phyloP scores from a whole-genome alignment of 192 early-diverging fungal genomes.

The Coemansia sp. region DNA sequence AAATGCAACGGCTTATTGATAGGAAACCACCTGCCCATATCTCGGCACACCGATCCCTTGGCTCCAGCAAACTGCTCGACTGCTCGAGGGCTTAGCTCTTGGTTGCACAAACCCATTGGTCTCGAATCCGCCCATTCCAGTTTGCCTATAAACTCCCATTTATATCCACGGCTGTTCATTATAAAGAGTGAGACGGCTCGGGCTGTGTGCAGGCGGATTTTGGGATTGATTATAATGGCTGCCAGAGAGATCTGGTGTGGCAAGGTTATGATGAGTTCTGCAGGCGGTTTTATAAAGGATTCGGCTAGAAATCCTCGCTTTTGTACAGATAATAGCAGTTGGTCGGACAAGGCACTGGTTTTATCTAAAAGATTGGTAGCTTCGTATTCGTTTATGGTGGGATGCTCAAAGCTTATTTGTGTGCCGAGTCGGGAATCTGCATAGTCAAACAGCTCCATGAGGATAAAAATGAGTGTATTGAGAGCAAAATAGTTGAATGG shows the following conservation, averaged over 20 bases:
- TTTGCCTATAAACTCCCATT: constrained; percentile 10
- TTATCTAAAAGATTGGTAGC: constrained; percentile 9
- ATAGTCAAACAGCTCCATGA: constrained; percentile 26
- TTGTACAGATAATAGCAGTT: background rate
- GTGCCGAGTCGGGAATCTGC: constrained; percentile 23
- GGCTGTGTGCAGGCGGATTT: constrained; percentile 9
- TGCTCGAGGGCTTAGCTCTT: constrained; percentile 7
- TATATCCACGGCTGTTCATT: background rate
- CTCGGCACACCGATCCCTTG: background rate
- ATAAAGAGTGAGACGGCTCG: constrained; percentile 3
- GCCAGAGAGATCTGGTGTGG: constrained; percentile 19
- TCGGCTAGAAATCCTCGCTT: constrained; percentile 17
- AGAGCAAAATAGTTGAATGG: no score
- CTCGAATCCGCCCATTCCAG: background rate
- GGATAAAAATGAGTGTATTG: no score
- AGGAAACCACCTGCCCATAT: constrained; percentile 5
- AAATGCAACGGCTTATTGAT: constrained; percentile 6
- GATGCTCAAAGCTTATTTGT: constrained; percentile 1
- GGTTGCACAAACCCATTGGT: constrained; percentile 7
- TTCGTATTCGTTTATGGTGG: constrained; percentile 22
- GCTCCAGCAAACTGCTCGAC: background rate
- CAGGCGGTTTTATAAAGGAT: constrained; percentile 29
- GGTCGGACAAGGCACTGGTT: background rate
- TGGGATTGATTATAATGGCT: constrained; percentile 13
- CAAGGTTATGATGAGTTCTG: constrained; percentile 11